Conservation (phyloP, 1,284 basidiomycete species). For the Sporisorium reilianum region DNA sequence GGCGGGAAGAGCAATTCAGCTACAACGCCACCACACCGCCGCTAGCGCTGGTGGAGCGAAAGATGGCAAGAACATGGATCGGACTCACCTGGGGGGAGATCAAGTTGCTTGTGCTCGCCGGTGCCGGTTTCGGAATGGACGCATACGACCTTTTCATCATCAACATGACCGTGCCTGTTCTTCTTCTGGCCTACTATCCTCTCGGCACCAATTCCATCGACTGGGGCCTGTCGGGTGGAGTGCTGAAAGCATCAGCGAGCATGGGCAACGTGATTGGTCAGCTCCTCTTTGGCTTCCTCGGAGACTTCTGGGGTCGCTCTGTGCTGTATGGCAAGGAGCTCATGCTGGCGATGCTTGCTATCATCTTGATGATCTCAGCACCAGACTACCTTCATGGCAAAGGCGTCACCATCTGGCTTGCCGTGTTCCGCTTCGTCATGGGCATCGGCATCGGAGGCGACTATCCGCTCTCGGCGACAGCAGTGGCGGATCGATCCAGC, state of each 20-base stretch:
- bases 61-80: constrained; percentile 31
- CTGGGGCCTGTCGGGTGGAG: constrained; percentile 55
- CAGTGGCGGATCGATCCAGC: constrained; percentile 51
- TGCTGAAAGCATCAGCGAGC: constrained; percentile 57
- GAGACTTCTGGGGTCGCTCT: constrained; percentile 50
- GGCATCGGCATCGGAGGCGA: constrained; percentile 77
- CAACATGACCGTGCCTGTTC: constrained; percentile 53
- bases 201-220: constrained; percentile 30
- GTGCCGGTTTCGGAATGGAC: constrained; percentile 54
- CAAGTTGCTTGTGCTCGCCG: constrained; percentile 52
- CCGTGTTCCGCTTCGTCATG: constrained; percentile 47
- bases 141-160: constrained; percentile 57
- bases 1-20: constrained; percentile 12
- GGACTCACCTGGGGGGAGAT: constrained; percentile 48
- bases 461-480: constrained; percentile 77
- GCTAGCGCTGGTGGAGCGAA: constrained; percentile 51
- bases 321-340: constrained; percentile 60
- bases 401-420: constrained; percentile 51
- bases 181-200: constrained; percentile 44
- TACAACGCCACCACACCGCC: constrained; percentile 20
- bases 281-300: constrained; percentile 49
- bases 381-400: constrained; percentile 47
- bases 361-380: constrained; percentile 53
- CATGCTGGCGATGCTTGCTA: constrained; percentile 51
- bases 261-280: constrained; percentile 58